Evolutionary conservation across 345 rosid genomes (phyloP), one percentile per base, ranked within the genome.

Genomic region (Carallia brachiata): DNA sequence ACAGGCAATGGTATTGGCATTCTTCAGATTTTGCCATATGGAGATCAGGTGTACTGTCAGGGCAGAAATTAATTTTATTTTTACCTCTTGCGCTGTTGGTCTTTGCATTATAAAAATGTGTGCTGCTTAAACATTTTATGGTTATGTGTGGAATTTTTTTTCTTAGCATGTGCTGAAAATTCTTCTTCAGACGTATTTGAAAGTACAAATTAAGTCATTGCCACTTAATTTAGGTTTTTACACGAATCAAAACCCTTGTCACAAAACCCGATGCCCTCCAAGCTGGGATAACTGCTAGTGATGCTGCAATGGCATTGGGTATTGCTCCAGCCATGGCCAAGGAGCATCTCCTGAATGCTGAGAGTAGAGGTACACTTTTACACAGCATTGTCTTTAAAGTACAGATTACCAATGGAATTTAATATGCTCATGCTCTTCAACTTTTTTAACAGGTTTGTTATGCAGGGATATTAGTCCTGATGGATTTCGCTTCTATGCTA

Each of bases 251-350:
- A 82, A 69, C 75, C 69, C 91, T 92, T 61, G 91, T 78, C 64
- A 78, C 85, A 39, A 89, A 77, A 80, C 76, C 94, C 0, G 94
- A 88, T 71, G 80, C 88, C 77, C 84, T 95, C 44, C 81, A 74
- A 73, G 72, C 63, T 64, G 97, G 99, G 23, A 80, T 92, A 81
- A 88, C 89, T 71, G 89, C 98, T 61, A 87, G 87, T 79, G 98
- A 95, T 79, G 97, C 98, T 82, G 98, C 97, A 69, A 87, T 90
- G 82, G 86, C 91, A 32, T 77, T 92, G 69, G 96, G 89, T 67
- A 90, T 95, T 63, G 97, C 98, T 68, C 98, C 99, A 66, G 98
- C 99, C 63, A 85, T 95, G 98, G 99, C 99, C 50, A 92, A 95
- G 80, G 98, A 95, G 81, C 96, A 89, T 77, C 96, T 95, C 76